These are phyloP conservation scores for Lagenaria siceraria DNA, from an alignment of 306 rosid genomes.

Conservation along the genomic window DNA sequence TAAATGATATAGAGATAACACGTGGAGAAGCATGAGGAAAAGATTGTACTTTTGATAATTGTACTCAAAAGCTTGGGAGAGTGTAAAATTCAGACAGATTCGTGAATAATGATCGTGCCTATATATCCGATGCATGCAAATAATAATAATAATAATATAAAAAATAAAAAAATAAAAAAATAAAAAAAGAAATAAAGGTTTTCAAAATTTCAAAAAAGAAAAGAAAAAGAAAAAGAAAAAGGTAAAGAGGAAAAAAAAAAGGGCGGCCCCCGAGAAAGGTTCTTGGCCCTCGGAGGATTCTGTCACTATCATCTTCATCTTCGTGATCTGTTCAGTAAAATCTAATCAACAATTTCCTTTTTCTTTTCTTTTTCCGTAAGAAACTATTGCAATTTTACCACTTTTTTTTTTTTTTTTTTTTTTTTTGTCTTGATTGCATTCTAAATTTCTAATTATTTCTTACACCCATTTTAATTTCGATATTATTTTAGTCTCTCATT, in stretches of 20 bases:
- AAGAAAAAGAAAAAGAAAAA: not conserved
- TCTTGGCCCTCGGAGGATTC: not conserved
- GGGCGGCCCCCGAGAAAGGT: constrained; percentile 29
- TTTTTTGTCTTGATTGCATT: too few relatives aligned
- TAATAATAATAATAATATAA: too few relatives aligned
- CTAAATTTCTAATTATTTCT: too few relatives aligned
- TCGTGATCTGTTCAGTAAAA: not conserved
- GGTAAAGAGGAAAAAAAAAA: not conserved
- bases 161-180: not conserved
- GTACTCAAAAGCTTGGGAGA: constrained; percentile 2
- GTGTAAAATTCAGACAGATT: constrained; percentile 16
- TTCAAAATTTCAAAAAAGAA: not conserved
- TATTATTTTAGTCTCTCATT: too few relatives aligned
- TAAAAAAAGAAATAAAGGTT: not conserved
- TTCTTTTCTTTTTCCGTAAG: too few relatives aligned
- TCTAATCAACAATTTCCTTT: not conserved
- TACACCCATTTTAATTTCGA: too few relatives aligned
- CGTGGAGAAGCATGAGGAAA: constrained; percentile 15
- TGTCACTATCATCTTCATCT: not conserved
- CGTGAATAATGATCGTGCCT: constrained; percentile 28
- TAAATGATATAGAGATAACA: too few relatives aligned
- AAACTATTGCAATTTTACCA: too few relatives aligned
- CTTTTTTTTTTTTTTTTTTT: too few relatives aligned
- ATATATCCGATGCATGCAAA: constrained; percentile 7
- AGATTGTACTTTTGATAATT: constrained; percentile 15